Conservation (phyloP, 2,329 filamentous ascomycete species). For the Colletotrichum tanaceti region DNA sequence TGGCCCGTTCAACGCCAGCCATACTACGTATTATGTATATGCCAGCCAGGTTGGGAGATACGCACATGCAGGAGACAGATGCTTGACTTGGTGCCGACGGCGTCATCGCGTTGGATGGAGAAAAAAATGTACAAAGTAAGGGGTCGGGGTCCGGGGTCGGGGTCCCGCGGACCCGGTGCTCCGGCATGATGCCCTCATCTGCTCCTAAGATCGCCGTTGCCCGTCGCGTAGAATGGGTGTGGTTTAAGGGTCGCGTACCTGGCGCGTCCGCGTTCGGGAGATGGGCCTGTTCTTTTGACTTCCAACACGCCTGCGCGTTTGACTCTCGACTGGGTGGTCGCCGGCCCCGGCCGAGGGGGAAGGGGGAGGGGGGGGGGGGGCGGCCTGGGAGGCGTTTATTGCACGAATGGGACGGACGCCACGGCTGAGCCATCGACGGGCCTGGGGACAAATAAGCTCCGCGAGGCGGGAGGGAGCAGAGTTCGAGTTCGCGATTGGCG, state of each 20-base stretch:
- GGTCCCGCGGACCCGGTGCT: conserved; percentile 36
- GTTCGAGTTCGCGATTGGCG: conserved; percentile 24
- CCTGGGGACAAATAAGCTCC: conserved; percentile 3
- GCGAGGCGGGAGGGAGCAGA: conserved; percentile 16
- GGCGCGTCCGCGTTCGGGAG: conserved; percentile 29
- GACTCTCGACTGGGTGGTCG: conserved; percentile 4
- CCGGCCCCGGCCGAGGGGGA: background rate
- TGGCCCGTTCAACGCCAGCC: conserved; percentile 6
- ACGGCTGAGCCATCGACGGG: conserved; percentile 7
- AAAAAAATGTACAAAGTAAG: background rate
- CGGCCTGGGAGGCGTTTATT: background rate
- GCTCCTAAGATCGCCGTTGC: conserved; percentile 25
- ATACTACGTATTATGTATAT: no score
- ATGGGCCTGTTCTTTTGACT: conserved; percentile 1
- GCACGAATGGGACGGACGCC: conserved; percentile 19
- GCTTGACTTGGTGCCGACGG: conserved; percentile 19
- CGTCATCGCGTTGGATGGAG: conserved; percentile 11
- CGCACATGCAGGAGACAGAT: conserved; percentile 26
- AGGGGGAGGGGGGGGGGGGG: no score
- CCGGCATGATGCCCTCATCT: conserved; percentile 5
- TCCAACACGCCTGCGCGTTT: conserved; percentile 12
- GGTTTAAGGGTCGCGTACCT: conserved; percentile 33
- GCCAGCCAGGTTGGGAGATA: conserved; percentile 8
- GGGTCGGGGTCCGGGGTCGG: conserved; percentile 11
- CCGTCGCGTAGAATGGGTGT: conserved; percentile 34